Percentiles rank a stretch among this genome's conserved stretches.
These are phyloP conservation scores for Ganoderma boninense DNA, from an alignment of 1,284 basidiomycete species.

Conservation along the genomic window DNA sequence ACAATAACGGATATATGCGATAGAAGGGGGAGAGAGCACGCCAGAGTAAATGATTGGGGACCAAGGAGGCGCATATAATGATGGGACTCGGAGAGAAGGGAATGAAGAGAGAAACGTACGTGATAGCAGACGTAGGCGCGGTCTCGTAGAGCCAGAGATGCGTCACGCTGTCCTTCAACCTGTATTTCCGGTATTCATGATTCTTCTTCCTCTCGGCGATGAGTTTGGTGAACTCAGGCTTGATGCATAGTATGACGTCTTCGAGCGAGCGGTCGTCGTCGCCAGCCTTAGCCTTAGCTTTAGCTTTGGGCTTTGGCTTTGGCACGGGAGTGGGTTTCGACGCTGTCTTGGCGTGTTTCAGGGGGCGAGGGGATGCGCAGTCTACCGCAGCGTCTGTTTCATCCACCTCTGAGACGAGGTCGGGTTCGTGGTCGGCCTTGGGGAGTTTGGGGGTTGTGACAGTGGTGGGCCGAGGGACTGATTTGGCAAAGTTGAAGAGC, in stretches of 20 bases:
- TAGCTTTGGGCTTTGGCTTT: constrained; percentile 4
- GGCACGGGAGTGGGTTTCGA: neutral
- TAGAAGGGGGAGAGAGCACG: neutral
- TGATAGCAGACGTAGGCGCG: constrained; percentile 41
- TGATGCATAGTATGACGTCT: constrained; percentile 43
- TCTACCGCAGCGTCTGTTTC: neutral
- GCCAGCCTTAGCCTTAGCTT: constrained; percentile 8
- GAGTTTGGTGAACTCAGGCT: constrained; percentile 41
- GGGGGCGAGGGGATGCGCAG: neutral
- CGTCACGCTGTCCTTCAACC: constrained; percentile 38
- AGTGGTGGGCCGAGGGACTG: neutral
- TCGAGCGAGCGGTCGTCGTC: constrained; percentile 38
- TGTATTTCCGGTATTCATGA: constrained; percentile 46
- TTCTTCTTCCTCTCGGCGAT: constrained; percentile 45
- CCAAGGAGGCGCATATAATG: neutral
- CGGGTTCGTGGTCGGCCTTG: neutral
- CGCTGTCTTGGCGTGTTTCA: neutral
- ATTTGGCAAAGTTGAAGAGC: constrained; percentile 12
- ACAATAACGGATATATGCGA: neutral
- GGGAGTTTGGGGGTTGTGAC: neutral
- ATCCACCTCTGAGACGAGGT: neutral
- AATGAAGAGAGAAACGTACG: constrained; percentile 33
- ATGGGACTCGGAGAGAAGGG: neutral
- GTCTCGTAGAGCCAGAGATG: constrained; percentile 46
- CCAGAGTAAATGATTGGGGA: neutral